A percentile compares a stretch with the other conserved stretches of the same genome.
Conservation (phyloP, 2,329 filamentous ascomycete genomes). For the Calonectria pseudoreteaudii region DNA sequence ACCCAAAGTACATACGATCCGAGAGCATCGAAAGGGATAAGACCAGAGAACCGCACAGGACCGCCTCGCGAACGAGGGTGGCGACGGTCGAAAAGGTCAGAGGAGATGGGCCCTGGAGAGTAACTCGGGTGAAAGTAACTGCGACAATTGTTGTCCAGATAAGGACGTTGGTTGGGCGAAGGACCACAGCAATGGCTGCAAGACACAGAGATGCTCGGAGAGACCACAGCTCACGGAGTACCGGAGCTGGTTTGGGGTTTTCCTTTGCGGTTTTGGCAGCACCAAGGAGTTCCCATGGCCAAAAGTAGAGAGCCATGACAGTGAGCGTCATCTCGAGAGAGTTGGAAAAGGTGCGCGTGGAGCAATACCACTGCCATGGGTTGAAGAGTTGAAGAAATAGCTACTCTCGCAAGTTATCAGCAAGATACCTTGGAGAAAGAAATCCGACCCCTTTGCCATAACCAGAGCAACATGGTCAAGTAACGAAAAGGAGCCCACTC, state of each 20-base stretch:
- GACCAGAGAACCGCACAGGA: slow-evolving; percentile 72
- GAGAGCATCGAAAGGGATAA: slow-evolving; percentile 73
- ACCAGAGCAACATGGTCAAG: background rate
- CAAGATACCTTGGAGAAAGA: background rate
- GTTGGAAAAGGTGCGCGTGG: slow-evolving; percentile 93
- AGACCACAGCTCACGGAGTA: slow-evolving; percentile 42
- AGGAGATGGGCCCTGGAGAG: slow-evolving; percentile 52
- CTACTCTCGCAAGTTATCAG: slow-evolving; percentile 28
- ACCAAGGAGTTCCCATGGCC: slow-evolving; percentile 83
- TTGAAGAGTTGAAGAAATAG: slow-evolving; percentile 52
- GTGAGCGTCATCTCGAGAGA: slow-evolving; percentile 92
- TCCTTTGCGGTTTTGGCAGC: slow-evolving; percentile 53
- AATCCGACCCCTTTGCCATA: background rate
- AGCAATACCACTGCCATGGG: slow-evolving; percentile 96
- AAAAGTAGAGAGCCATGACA: slow-evolving; percentile 80
- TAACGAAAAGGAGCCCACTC: slow-evolving; percentile 46
- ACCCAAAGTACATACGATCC: slow-evolving; percentile 84
- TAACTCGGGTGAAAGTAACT: slow-evolving; percentile 57
- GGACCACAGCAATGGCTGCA: slow-evolving; percentile 83
- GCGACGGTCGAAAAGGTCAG: slow-evolving; percentile 57
- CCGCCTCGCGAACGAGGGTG: slow-evolving; percentile 71
- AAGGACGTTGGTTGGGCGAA: slow-evolving; percentile 89
- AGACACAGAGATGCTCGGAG: slow-evolving; percentile 74
- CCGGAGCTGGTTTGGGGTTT: slow-evolving; percentile 48
- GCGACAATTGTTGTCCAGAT: slow-evolving; percentile 80